A percentile compares a stretch with the other conserved stretches of the same genome.
These are phyloP conservation scores for Kuraishia floccosa DNA, from an alignment of 805 yeast genomes.

Conservation along the genomic window DNA sequence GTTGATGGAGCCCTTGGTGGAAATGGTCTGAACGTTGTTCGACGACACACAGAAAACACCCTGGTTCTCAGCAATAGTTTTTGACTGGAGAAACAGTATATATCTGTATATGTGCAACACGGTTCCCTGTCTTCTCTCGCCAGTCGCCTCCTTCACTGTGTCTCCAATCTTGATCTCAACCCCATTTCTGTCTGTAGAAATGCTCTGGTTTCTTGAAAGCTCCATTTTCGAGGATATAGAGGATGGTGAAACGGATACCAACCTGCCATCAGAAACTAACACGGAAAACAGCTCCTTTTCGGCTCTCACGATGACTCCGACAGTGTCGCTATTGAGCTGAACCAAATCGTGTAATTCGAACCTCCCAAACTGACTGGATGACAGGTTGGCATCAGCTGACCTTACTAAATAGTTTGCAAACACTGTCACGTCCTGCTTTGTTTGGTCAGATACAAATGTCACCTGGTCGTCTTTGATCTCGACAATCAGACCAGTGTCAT, in stretches of 20 bases:
- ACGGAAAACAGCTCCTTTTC: conserved; percentile 81
- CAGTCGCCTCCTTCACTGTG: conserved; percentile 74
- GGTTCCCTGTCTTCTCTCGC: conserved; percentile 82
- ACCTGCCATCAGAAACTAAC: conserved; percentile 72
- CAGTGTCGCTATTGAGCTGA: conserved; percentile 72
- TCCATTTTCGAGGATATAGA: conserved; percentile 74
- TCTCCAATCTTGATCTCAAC: conserved; percentile 83
- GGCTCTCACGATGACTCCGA: conserved; percentile 83
- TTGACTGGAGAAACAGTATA: conserved; percentile 68
- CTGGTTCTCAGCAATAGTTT: conserved; percentile 69
- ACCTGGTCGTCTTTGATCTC: conserved; percentile 76
- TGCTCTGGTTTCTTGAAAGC: conserved; percentile 53
- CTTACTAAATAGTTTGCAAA: conserved; percentile 85
- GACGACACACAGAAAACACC: conserved; percentile 84
- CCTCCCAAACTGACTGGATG: conserved; percentile 59
- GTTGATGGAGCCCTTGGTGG: conserved; percentile 64
- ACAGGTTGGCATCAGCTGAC: conserved; percentile 75
- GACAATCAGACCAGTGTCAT: conserved; percentile 92
- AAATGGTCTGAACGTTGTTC: conserved; percentile 67
- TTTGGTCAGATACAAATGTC: conserved; percentile 80
- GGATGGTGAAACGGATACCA: conserved; percentile 59
- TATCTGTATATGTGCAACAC: conserved; percentile 81
- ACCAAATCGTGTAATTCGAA: conserved; percentile 86
- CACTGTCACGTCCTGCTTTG: conserved; percentile 80
- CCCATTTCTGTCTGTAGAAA: conserved; percentile 82